Base-by-base conservation (phyloP, 2,329 filamentous ascomycete genomes). In the Apiospora kogelbergensis region DNA sequence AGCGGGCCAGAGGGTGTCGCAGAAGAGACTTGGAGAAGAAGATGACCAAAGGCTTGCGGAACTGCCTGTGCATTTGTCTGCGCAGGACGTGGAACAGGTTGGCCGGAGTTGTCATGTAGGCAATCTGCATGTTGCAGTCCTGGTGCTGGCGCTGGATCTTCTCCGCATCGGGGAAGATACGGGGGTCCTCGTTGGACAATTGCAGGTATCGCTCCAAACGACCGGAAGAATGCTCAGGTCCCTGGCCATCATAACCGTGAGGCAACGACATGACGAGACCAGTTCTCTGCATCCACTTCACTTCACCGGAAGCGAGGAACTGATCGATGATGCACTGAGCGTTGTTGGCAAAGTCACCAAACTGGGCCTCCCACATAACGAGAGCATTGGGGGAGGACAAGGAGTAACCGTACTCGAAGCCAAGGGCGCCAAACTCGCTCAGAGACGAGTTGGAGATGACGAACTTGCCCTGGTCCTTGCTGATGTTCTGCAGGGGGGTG, bases 301-400 rank as follows among this genome's bases (percentile, higher is more conserved):
- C 91, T 84, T 99, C 96, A 79, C 96, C 96, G 71, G 96, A 98
- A 66, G 96, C 95, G 76, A 99, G 91, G 84, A 99, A 99, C 83
- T 99, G 96, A 81, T 99, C 96, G 78, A 99, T 97, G 82, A 99
- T 97, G 81, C 94, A 97, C 84, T 99, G 96, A 57, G 96, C 95
- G 78, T 98, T 99, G 88, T 99, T 99, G 87, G 96, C 96, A 78
- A 99, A 99, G 83, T 99, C 96, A 86, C 96, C 96, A 78, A 99
- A 99, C 83, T 99, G 96, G 45, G 96, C 96, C 84, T 99, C 96
- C 96, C 96, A 99, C 90, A 99, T 97, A 76, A 99, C 95, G 33
- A 99, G 89, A 45, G 96, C 95, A 79, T 98, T 97, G 69, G 96
- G 96, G 40, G 96, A 98, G 37, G 95, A 97, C 71, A 99, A 85